Conservation (phyloP, 805 yeast species). For the Candida koratica region DNA sequence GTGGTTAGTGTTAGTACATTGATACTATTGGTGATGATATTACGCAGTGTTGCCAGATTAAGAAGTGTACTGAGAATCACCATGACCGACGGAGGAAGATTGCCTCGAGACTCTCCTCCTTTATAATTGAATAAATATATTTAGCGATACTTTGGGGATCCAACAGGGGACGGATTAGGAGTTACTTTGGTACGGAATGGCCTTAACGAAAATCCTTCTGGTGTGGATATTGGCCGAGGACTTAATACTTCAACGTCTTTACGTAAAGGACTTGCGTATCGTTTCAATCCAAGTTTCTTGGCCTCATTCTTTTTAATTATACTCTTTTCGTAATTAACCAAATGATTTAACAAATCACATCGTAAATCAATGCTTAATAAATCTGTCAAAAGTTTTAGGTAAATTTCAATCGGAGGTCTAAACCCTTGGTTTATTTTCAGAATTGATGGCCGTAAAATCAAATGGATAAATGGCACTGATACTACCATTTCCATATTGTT, state of each 20-base stretch:
- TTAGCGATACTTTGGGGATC: constrained; percentile 26
- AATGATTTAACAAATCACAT: constrained; percentile 17
- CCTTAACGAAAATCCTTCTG: constrained; percentile 36
- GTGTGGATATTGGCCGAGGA: constrained; percentile 11
- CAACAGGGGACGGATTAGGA: constrained; percentile 37
- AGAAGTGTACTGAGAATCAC: constrained; percentile 70
- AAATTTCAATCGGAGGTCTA: constrained; percentile 34
- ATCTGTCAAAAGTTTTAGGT: constrained; percentile 24
- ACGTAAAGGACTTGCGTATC: constrained; percentile 15
- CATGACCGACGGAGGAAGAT: constrained; percentile 48
- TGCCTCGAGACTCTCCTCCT: no score
- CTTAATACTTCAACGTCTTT: constrained; percentile 12
- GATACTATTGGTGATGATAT: constrained; percentile 43
- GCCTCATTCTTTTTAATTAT: constrained; percentile 29
- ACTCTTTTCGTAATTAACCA: constrained; percentile 26
- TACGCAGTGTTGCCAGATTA: constrained; percentile 53
- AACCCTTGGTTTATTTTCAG: constrained; percentile 34
- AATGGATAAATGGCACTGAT: constrained; percentile 37
- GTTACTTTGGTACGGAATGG: constrained; percentile 41
- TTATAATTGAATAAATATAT: no score
- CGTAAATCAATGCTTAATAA: constrained; percentile 26
- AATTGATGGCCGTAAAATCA: constrained; percentile 38
- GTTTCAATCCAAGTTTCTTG: constrained; percentile 19
- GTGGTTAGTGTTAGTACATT: constrained; percentile 43
- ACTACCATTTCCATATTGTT: constrained; percentile 37